Evolutionary conservation across 371 early-diverging fungal species (phyloP).

Genomic region (Syncephalastrum racemosum): DNA sequence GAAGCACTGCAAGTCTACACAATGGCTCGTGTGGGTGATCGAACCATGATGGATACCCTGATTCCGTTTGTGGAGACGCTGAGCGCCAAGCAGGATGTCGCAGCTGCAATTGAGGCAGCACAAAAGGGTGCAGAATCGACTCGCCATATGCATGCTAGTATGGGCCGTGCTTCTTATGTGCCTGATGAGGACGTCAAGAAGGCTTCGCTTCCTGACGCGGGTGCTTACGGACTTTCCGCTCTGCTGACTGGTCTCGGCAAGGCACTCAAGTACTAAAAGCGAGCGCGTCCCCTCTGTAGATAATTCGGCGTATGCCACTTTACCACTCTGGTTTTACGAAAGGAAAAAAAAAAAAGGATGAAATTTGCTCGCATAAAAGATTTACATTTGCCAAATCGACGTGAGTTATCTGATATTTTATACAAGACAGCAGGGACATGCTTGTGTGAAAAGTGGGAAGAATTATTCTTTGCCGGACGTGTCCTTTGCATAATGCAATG

Average conservation of each 20-base stretch:
- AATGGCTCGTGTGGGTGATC: conserved; percentile 72
- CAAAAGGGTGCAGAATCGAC: conserved; percentile 60
- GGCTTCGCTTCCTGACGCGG: conserved; percentile 63
- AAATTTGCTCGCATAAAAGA: too few relatives aligned
- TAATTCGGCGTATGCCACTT: too few relatives aligned
- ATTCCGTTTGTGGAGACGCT: conserved; percentile 64
- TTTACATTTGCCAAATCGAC: too few relatives aligned
- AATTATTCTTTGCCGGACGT: too few relatives aligned
- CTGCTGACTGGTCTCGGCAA: conserved; percentile 45
- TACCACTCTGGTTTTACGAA: too few relatives aligned
- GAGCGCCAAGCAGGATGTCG: conserved; percentile 25
- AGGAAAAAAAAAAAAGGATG: too few relatives aligned
- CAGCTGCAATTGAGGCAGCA: conserved; percentile 57
- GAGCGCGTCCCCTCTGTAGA: too few relatives aligned
- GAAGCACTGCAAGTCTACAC: conserved; percentile 68
- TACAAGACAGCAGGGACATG: too few relatives aligned
- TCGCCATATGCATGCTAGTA: conserved; percentile 52
- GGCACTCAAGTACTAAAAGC: background rate
- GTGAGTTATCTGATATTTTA: too few relatives aligned
- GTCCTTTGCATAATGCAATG: too few relatives aligned
- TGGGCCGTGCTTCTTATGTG: conserved; percentile 75
- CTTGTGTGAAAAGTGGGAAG: too few relatives aligned
- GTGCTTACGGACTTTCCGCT: conserved; percentile 65
- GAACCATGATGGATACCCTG: conserved; percentile 79
- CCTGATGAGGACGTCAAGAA: conserved; percentile 47